Evolutionary conservation across 331 rosid genomes (phyloP), one percentile per base, ranked within the genome.

Genomic region (Cydonia oblonga): DNA sequence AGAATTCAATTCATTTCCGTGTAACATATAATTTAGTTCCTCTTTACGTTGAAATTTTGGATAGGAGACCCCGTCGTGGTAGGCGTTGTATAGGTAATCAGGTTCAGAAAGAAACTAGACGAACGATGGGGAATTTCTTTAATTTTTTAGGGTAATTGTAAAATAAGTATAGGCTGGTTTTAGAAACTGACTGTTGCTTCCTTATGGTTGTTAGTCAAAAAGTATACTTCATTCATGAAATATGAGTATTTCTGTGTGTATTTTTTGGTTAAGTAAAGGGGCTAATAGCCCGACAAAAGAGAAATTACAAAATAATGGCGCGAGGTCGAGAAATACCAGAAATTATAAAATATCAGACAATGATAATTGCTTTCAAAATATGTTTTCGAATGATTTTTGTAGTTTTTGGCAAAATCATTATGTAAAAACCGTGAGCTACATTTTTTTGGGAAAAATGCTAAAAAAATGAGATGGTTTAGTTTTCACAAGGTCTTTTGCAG

Each of bases 1-100:
- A 90, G 92, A 81, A 74, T 77, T 86, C 72, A 85, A 88, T 88
- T 93, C 91, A 87, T 90, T 86, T 75, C 78, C 81, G 19, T 86
- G 87, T 91, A 91, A 83, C 89, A 87, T 93, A 90, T 84, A 79
- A 83, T 70, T 84, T 81, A 85, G 84, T 71, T 75, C 66, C 51
- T 66, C 72, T 58, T 66, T 18, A 11, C 22, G 67, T 76, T 75
- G 83, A 77, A 81, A 84, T 85, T 88, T 92, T 88, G 86, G 81
- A 75, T 87, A 84, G 91, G 81, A 49, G 20, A 68, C 65, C 84
- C 84, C 81, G 74, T 78, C 72, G 20, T 46, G 71, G 68, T 78
- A 73, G 81, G 75, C 70, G 80, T 81, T 88, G 96, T 95, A 90
- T 88, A 91, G 93, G 72, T 72, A 19, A 38, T 72, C 71, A 86